Evolutionary conservation across 1,139 yeast genomes (phyloP).

Genomic region (Hyphopichia pseudoburtonii): DNA sequence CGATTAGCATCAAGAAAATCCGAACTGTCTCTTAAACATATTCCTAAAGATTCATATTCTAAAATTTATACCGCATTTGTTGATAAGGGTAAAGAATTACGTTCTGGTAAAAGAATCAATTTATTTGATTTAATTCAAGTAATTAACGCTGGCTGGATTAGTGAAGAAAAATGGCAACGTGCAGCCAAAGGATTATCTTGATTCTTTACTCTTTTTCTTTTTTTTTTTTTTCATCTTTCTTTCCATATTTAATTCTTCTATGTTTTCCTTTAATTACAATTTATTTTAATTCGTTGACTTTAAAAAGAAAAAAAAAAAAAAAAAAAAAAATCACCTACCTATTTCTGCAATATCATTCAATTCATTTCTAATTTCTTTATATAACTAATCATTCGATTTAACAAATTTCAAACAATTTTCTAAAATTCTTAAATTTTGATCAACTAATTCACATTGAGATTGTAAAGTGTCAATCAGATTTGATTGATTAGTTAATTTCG

Average conservation of each 20-base stretch:
- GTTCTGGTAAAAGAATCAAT: slow-evolving; percentile 51
- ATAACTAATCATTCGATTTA: slow-evolving; percentile 7
- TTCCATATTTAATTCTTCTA: not conserved
- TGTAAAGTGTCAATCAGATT: slow-evolving; percentile 38
- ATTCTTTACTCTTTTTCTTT: slow-evolving; percentile 1
- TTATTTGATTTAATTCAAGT: slow-evolving; percentile 59
- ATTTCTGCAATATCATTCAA: not conserved
- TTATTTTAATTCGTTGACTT: not conserved
- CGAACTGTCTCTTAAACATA: slow-evolving; percentile 33
- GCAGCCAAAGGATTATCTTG: slow-evolving; percentile 48
- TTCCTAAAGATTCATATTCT: slow-evolving; percentile 50
- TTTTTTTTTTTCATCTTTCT: not conserved
- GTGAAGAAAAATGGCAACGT: slow-evolving; percentile 62
- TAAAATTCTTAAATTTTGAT: slow-evolving; percentile 48
- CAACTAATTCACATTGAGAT: slow-evolving; percentile 40
- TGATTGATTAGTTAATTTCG: slow-evolving; percentile 7
- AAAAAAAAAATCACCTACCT: no score
- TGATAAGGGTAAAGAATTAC: slow-evolving; percentile 56
- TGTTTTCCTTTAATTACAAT: not conserved
- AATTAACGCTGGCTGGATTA: slow-evolving; percentile 70
- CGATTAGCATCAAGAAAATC: slow-evolving; percentile 18
- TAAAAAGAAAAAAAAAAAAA: no score
- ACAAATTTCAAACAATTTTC: slow-evolving; percentile 34
- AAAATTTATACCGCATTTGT: slow-evolving; percentile 59
- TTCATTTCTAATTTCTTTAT: not conserved